Base-by-base conservation (phyloP, 1,284 basidiomycete genomes). In the Termitomyces sp. region DNA sequence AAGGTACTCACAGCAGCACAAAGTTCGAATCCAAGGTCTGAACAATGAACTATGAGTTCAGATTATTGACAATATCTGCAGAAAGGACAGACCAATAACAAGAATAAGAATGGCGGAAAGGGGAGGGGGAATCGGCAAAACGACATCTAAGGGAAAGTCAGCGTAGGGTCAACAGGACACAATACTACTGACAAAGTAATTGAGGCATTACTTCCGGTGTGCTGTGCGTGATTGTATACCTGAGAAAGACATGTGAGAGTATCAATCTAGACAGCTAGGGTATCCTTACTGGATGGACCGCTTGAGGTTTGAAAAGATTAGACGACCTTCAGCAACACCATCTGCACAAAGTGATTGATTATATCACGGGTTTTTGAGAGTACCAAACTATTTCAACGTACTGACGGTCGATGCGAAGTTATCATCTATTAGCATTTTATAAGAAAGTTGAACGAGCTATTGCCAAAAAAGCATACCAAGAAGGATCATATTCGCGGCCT, bases 401-500 rank as follows among this genome's bases (percentile, higher is more conserved):
- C 79, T 84, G 55, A 86, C 83, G 45, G 81, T 84, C 2, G 83
- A 85, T 8, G 83, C 82, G 57, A 85, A 85, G 59, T 85, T 85
- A 62, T 85, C 83, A 57, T 84, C 82, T 81, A 51, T 7, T 8
- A 33, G 34, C 21, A 26, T n/a, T 45, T 45, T 28, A 45, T 55
- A 16, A 56, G 48, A 46, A 24, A 28, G 13, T 9, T n/a, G 13
- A 13, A n/a, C 6, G 11, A 19, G n/a, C 28, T 31, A 19, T 28
- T 46, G 40, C 21, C 2, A 14, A 28, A 18, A 26, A 46, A 2
- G 56, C 68, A 53, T 59, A 79, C 81, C 81, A 8, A 85, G 72
- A 5, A 86, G 69, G 57, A 86, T 84, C 83, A 87, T 85, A 64
- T 88, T 81, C 1, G 84, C 84, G 9, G 84, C 84, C 64, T 86